These are phyloP conservation scores for Nakazawaea sp. DNA, from an alignment of 805 yeast genomes.

Conservation along the genomic window DNA sequence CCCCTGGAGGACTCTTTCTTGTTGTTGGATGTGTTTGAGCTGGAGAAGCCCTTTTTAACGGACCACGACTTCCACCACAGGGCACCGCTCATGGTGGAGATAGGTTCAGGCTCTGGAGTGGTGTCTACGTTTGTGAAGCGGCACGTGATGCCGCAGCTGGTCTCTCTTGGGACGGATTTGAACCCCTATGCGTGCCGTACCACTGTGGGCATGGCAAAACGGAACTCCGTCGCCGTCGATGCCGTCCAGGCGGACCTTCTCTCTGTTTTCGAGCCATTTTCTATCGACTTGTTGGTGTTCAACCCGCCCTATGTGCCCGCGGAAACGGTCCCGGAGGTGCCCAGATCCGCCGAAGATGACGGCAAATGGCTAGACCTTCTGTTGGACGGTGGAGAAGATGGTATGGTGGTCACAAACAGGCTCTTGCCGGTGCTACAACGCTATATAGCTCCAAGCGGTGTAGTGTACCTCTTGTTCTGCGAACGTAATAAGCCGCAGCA, in stretches of 20 bases:
- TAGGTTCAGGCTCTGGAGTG: slow-evolving; percentile 92
- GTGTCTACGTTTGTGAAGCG: slow-evolving; percentile 71
- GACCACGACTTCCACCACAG: slow-evolving; percentile 18
- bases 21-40: slow-evolving; percentile 73
- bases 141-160: slow-evolving; percentile 43
- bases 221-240: slow-evolving; percentile 30
- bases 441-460: slow-evolving; percentile 53
- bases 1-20: slow-evolving; percentile 93
- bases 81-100: slow-evolving; percentile 62
- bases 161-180: slow-evolving; percentile 68
- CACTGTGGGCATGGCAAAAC: slow-evolving; percentile 34
- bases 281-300: slow-evolving; percentile 71
- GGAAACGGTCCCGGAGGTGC: slow-evolving; percentile 59
- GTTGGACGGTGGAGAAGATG: slow-evolving; percentile 80
- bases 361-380: slow-evolving; percentile 85
- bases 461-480: slow-evolving; percentile 86
- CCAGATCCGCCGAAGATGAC: slow-evolving; percentile 34
- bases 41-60: slow-evolving; percentile 27
- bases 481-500: slow-evolving; percentile 78
- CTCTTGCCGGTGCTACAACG: slow-evolving; percentile 49
- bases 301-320: slow-evolving; percentile 98
- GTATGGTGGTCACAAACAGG: slow-evolving; percentile 77
- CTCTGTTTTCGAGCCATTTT: slow-evolving; percentile 32
- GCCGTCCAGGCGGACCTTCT: slow-evolving; percentile 54
- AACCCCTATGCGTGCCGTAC: slow-evolving; percentile 71